Conservation (phyloP, 2,329 filamentous ascomycete species). For the Cladosporium phlei region DNA sequence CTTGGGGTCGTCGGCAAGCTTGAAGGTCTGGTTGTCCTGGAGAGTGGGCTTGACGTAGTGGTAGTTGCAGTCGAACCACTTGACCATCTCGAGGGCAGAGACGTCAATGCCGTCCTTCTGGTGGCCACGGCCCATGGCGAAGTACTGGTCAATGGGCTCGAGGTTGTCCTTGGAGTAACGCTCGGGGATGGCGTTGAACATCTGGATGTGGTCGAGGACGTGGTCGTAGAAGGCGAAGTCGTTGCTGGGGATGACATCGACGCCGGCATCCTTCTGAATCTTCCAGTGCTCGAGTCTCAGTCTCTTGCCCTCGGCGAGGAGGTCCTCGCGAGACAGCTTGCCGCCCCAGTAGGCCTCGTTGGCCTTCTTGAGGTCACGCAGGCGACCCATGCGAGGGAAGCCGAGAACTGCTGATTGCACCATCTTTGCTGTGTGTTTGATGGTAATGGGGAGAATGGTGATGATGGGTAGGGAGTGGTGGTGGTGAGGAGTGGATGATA, state of each 20-base stretch:
- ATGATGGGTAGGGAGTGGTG: neutral
- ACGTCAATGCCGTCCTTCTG: constrained; percentile 94
- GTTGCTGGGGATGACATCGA: constrained; percentile 97
- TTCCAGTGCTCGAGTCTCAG: constrained; percentile 97
- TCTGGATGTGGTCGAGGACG: constrained; percentile 94
- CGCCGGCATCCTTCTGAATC: constrained; percentile 97
- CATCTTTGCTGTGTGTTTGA: constrained; percentile 33
- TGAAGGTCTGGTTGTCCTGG: constrained; percentile 95
- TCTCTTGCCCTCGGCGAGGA: constrained; percentile 92
- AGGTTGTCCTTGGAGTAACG: constrained; percentile 90
- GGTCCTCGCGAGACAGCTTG: constrained; percentile 87
- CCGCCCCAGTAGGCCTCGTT: constrained; percentile 97
- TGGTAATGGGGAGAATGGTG: constrained; percentile 7
- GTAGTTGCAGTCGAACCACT: constrained; percentile 99
- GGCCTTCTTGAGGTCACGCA: constrained; percentile 99
- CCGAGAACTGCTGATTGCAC: constrained; percentile 72
- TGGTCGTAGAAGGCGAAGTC: constrained; percentile 99
- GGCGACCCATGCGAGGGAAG: constrained; percentile 97
- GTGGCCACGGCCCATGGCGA: constrained; percentile 98
- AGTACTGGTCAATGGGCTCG: constrained; percentile 90
- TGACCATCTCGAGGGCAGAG: constrained; percentile 88
- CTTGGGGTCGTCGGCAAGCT: constrained; percentile 81
- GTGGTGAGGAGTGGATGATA: neutral
- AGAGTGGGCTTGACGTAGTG: constrained; percentile 99
- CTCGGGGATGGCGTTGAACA: constrained; percentile 90